Evolutionary conservation across 1,284 basidiomycete genomes (phyloP).

Genomic region (Phellopilus nigrolimitatus): DNA sequence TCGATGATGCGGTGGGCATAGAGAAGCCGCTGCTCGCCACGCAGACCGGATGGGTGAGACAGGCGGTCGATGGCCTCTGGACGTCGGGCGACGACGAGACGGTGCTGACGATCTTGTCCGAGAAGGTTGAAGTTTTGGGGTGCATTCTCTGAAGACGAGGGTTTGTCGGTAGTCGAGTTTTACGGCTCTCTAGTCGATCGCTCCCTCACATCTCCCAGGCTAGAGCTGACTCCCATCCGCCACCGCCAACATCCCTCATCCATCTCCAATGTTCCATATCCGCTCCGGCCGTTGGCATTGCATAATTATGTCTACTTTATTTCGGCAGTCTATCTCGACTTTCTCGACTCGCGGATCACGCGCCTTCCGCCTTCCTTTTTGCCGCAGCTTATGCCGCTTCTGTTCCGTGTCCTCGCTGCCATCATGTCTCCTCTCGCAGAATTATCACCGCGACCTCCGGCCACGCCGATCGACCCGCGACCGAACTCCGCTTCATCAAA

Average conservation of each 20-base stretch:
- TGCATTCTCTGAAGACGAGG: constrained; percentile 54
- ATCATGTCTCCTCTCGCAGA: constrained; percentile 61
- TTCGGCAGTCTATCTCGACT: constrained; percentile 55
- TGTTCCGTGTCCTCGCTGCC: constrained; percentile 64
- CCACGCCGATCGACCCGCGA: constrained; percentile 27
- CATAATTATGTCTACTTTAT: constrained; percentile 55
- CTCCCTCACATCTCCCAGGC: too few relatives aligned
- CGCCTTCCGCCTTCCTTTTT: constrained; percentile 51
- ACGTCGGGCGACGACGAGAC: constrained; percentile 46
- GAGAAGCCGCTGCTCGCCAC: constrained; percentile 51
- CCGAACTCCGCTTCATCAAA: constrained; percentile 53
- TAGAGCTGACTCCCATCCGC: constrained; percentile 31
- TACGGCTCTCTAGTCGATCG: constrained; percentile 57
- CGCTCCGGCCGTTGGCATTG: constrained; percentile 27
- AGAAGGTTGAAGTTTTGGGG: constrained; percentile 46
- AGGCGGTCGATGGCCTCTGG: constrained; percentile 53
- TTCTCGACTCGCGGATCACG: constrained; percentile 55
- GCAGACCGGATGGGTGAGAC: constrained; percentile 58
- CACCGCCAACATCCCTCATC: constrained; percentile 59
- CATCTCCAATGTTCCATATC: constrained; percentile 34
- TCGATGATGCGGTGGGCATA: constrained; percentile 57
- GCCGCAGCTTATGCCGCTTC: constrained; percentile 52
- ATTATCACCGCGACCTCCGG: constrained; percentile 41
- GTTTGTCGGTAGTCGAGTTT: constrained; percentile 49
- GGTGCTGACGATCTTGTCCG: constrained; percentile 49